Conservation (phyloP, 148 eudicot species). For the Fagopyrum homotropicum region DNA sequence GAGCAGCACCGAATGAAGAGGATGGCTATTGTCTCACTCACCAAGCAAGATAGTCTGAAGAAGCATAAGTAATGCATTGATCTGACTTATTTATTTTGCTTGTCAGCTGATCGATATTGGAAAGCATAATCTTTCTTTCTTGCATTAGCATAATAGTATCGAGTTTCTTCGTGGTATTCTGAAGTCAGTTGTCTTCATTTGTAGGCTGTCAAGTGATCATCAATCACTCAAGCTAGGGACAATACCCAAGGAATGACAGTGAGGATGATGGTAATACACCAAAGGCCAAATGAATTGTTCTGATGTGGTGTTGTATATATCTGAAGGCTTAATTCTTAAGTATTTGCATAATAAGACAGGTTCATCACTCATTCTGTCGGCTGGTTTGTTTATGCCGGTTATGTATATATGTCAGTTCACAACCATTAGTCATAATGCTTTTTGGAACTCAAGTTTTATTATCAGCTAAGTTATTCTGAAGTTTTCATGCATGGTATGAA, state of each 20-base stretch:
- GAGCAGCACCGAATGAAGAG: background rate
- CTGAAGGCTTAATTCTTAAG: background rate
- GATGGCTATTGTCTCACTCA: background rate
- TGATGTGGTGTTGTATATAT: background rate
- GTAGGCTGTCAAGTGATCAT: background rate
- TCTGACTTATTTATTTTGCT: background rate
- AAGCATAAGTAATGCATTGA: background rate
- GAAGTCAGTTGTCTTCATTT: background rate
- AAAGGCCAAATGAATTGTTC: background rate
- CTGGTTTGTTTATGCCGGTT: background rate
- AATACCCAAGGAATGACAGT: background rate
- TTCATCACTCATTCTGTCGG: background rate
- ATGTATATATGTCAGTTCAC: background rate
- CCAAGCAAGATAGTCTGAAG: background rate
- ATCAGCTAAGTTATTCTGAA: background rate
- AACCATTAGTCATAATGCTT: background rate
- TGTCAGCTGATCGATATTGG: background rate
- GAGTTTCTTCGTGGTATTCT: background rate
- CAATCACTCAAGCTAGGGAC: background rate
- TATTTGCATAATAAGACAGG: background rate
- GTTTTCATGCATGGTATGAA: background rate
- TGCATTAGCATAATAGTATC: background rate
- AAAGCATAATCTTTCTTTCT: background rate
- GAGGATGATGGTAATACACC: background rate
- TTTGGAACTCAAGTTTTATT: background rate